Conservation (phyloP, 495 filamentous ascomycete species). For the Trichoderma asperelloides region DNA sequence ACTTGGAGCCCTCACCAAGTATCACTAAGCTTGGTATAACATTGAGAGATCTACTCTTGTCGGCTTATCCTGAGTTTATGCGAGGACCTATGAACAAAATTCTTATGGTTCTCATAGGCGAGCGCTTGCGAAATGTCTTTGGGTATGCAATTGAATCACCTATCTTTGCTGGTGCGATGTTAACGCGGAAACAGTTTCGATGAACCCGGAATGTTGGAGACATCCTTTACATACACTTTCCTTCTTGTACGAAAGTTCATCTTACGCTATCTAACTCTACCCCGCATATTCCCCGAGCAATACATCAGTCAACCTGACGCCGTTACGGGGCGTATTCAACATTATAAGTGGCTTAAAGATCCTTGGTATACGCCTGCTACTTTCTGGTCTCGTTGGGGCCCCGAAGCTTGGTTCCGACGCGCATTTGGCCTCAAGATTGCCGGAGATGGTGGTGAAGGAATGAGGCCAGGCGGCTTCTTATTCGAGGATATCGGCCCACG, state of each 20-base stretch:
- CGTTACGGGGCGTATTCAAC: slow-evolving; percentile 39
- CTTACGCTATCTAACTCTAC: slow-evolving; percentile 47
- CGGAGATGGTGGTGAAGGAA: slow-evolving; percentile 48
- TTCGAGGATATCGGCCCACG: slow-evolving; percentile 51
- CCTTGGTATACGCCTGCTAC: slow-evolving; percentile 57
- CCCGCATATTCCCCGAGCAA: slow-evolving; percentile 39
- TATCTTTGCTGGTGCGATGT: background rate
- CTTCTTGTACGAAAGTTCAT: slow-evolving; percentile 41
- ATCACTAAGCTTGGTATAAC: slow-evolving; percentile 46
- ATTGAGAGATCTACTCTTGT: slow-evolving; percentile 50
- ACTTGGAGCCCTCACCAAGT: slow-evolving; percentile 47
- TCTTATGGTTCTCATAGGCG: slow-evolving; percentile 54
- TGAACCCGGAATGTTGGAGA: slow-evolving; percentile 19
- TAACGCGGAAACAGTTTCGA: slow-evolving; percentile 17
- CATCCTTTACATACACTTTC: slow-evolving; percentile 19
- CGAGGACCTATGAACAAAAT: slow-evolving; percentile 41
- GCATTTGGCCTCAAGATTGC: slow-evolving; percentile 48
- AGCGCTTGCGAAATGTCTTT: slow-evolving; percentile 55
- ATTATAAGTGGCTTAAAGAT: slow-evolving; percentile 39
- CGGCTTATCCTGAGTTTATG: slow-evolving; percentile 41
- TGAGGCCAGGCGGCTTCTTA: slow-evolving; percentile 49
- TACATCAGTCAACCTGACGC: slow-evolving; percentile 36
- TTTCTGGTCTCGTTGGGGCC: slow-evolving; percentile 53
- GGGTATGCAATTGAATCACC: slow-evolving; percentile 33
- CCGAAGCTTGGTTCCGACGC: slow-evolving; percentile 43